Evolutionary conservation across 179 eudicot genomes (phyloP).

Genomic region (Corrigiola litoralis): DNA sequence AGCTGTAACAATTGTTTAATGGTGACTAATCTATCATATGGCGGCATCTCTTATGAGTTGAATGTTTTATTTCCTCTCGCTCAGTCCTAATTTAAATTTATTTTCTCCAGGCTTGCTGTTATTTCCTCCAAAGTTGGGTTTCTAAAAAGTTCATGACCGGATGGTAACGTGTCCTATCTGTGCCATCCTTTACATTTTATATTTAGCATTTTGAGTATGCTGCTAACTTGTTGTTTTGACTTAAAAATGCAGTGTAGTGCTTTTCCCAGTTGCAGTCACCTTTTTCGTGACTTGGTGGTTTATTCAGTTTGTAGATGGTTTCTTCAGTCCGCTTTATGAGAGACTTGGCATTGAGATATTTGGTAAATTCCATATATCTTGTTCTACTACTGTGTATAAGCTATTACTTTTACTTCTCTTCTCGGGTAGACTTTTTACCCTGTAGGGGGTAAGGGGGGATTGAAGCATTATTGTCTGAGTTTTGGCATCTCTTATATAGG

Average conservation of each 20-base stretch:
- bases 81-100: background rate
- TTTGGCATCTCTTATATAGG: too few relatives aligned
- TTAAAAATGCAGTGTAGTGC: slow-evolving; percentile 67
- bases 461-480: too few relatives aligned
- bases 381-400: background rate
- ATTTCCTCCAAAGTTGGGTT: slow-evolving; percentile 69
- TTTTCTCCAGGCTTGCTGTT: slow-evolving; percentile 49
- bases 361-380: slow-evolving; percentile 40
- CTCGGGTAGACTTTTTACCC: background rate
- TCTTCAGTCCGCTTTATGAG: slow-evolving; percentile 86
- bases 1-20: background rate
- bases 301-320: slow-evolving; percentile 86
- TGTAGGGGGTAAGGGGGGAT: too few relatives aligned
- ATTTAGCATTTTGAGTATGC: background rate
- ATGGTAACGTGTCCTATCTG: slow-evolving; percentile 38
- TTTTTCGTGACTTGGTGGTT: slow-evolving; percentile 95
- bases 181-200: background rate
- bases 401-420: background rate
- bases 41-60: background rate
- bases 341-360: slow-evolving; percentile 75
- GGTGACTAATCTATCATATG: too few relatives aligned
- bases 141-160: slow-evolving; percentile 74
- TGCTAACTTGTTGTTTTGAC: slow-evolving; percentile 16
- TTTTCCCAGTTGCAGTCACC: slow-evolving; percentile 87
- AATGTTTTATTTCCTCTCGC: background rate